These are phyloP conservation scores for Anisogramma anomala DNA, from an alignment of 2,329 filamentous ascomycete genomes.

Conservation along the genomic window DNA sequence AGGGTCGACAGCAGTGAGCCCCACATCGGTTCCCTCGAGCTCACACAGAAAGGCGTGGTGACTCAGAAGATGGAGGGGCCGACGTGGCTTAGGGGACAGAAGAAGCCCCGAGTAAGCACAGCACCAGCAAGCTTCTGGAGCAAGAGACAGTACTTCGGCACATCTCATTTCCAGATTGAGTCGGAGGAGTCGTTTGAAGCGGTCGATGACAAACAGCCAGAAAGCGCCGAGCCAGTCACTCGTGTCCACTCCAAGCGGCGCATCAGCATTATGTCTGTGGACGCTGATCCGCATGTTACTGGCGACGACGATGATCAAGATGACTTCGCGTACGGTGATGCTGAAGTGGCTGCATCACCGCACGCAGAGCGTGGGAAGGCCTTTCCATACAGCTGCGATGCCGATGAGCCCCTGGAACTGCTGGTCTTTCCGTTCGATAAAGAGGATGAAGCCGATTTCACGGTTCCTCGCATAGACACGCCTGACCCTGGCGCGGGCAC, in stretches of 20 bases:
- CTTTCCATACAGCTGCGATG: neutral
- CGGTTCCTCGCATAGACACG: conserved; percentile 1
- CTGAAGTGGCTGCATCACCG: neutral
- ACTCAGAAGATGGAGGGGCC: conserved; percentile 4
- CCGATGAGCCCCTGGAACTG: conserved; percentile 1
- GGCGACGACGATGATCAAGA: too few relatives aligned
- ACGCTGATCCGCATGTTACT: neutral
- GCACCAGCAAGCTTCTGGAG: neutral
- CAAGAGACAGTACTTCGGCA: conserved; percentile 2
- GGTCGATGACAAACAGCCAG: neutral
- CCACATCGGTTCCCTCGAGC: conserved; percentile 15
- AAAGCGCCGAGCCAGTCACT: neutral
- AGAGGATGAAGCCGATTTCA: neutral
- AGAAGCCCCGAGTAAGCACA: conserved; percentile 4
- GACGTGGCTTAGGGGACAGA: neutral
- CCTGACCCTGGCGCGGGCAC: neutral
- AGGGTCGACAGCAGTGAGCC: conserved; percentile 1
- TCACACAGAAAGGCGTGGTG: conserved; percentile 14
- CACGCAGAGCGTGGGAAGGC: neutral
- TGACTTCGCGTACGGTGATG: neutral
- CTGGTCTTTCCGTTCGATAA: neutral
- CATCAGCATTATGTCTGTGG: neutral
- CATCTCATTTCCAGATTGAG: conserved; percentile 1
- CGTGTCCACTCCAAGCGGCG: neutral
- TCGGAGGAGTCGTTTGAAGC: conserved; percentile 1